Evolutionary conservation across 768 basidiomycete genomes (phyloP).

Genomic region (Amanita thiersii): DNA sequence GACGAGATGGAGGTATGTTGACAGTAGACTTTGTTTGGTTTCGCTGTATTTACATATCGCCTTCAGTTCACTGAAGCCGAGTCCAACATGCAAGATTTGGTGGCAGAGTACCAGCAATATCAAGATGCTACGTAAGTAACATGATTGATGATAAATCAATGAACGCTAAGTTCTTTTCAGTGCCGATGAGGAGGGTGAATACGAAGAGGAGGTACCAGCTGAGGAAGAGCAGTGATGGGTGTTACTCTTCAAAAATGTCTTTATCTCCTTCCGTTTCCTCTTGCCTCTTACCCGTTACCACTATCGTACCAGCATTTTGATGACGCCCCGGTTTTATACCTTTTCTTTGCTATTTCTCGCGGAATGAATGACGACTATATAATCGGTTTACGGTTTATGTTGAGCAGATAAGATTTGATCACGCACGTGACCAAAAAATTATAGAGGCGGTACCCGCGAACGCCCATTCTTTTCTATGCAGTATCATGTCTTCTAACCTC

Average conservation of each 20-base stretch:
- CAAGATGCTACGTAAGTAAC: constrained; percentile 82
- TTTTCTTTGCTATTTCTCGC: background rate
- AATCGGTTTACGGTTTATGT: background rate
- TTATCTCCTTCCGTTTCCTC: constrained; percentile 6
- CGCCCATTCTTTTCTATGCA: background rate
- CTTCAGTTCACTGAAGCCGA: constrained; percentile 93
- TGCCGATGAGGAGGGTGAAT: constrained; percentile 82
- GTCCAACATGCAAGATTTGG: constrained; percentile 98
- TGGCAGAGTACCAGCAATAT: constrained; percentile 97
- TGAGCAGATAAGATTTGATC: background rate
- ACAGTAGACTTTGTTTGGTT: background rate
- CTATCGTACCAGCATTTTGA: constrained; percentile 11
- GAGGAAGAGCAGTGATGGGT: constrained; percentile 46
- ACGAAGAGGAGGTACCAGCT: constrained; percentile 65
- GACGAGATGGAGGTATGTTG: constrained; percentile 82
- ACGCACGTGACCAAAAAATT: background rate
- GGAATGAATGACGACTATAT: constrained; percentile 7
- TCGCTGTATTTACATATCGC: constrained; percentile 4
- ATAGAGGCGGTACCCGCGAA: background rate
- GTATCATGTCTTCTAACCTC: constrained; percentile 1
- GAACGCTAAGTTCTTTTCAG: constrained; percentile 26
- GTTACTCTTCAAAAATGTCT: constrained; percentile 10
- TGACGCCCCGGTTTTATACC: constrained; percentile 4
- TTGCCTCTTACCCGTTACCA: constrained; percentile 8
- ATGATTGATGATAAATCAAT: background rate